Conservation (phyloP, 2,329 filamentous ascomycete genomes). For the Endocalyx cinctus region DNA sequence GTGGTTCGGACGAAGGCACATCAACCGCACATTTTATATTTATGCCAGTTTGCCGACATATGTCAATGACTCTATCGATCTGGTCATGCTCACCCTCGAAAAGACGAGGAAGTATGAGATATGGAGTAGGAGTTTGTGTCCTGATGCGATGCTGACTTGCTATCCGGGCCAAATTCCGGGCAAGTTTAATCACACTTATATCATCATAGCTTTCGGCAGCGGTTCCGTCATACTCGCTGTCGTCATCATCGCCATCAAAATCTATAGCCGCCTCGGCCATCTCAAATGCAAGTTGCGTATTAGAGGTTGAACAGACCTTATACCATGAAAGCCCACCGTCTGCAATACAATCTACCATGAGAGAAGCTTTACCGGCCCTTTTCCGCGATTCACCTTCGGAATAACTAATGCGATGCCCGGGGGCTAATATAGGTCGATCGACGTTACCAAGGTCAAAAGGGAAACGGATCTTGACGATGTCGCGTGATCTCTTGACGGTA, state of each 20-base stretch:
- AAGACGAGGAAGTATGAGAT: constrained; percentile 24
- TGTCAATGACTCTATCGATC: constrained; percentile 21
- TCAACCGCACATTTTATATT: constrained; percentile 15
- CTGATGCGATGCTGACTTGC: constrained; percentile 24
- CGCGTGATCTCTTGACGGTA: constrained; percentile 21
- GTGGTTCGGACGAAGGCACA: constrained; percentile 5
- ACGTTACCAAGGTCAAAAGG: constrained; percentile 19
- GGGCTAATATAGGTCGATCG: constrained; percentile 21
- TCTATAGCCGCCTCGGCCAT: constrained; percentile 27
- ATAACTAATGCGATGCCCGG: constrained; percentile 24
- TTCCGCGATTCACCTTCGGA: constrained; percentile 19
- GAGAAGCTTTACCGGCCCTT: constrained; percentile 15
- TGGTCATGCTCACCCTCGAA: constrained; percentile 17
- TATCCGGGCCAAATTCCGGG: constrained; percentile 17
- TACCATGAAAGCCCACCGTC: constrained; percentile 27
- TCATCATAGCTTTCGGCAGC: constrained; percentile 15
- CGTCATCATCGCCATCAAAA: constrained; percentile 23
- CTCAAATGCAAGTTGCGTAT: constrained; percentile 25
- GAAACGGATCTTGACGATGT: constrained; percentile 25
- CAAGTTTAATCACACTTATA: constrained; percentile 26
- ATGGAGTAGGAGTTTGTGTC: constrained; percentile 14
- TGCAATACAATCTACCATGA: constrained; percentile 24
- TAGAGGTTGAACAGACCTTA: constrained; percentile 28
- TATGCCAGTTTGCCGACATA: constrained; percentile 22
- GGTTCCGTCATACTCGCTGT: constrained; percentile 12